Percentiles rank a stretch among this genome's conserved stretches.
Evolutionary conservation across 2,329 filamentous ascomycete species (phyloP).

Genomic region (Clarireedia monteithiana): DNA sequence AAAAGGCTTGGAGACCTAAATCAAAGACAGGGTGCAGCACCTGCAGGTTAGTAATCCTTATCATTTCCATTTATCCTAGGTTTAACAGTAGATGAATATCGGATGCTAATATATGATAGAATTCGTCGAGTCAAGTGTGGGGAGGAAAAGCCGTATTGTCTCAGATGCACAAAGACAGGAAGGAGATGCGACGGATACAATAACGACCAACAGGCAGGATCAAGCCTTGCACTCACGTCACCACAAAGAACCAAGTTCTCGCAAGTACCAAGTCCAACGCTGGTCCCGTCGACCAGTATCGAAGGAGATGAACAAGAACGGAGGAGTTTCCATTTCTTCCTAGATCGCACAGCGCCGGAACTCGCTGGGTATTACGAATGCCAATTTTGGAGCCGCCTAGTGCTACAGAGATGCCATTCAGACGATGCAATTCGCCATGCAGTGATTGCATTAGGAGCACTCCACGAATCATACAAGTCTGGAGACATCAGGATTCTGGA

Average conservation of each 20-base stretch:
- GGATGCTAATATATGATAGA: constrained; percentile 12
- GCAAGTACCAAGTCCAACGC: not conserved
- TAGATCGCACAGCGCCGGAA: constrained; percentile 18
- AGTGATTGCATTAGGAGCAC: constrained; percentile 15
- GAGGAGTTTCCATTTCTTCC: constrained; percentile 20
- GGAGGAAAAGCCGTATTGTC: constrained; percentile 25
- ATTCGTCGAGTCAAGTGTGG: constrained; percentile 27
- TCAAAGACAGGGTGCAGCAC: constrained; percentile 23
- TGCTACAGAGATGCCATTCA: constrained; percentile 17
- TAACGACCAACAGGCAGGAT: not conserved
- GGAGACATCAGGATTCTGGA: not conserved
- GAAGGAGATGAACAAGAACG: constrained; percentile 1
- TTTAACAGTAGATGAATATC: not conserved
- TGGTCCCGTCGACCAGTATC: not conserved
- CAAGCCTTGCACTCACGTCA: not conserved
- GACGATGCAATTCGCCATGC: constrained; percentile 21
- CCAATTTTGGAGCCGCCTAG: constrained; percentile 21
- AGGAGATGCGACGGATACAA: constrained; percentile 27
- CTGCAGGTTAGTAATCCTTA: constrained; percentile 21
- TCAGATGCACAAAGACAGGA: constrained; percentile 23
- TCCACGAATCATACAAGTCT: constrained; percentile 15
- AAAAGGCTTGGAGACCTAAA: constrained; percentile 24
- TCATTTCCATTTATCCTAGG: not conserved
- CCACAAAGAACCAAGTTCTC: not conserved
- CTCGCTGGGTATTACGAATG: constrained; percentile 19